A percentile compares a stretch with the other conserved stretches of the same genome.
phyloP scores from a whole-genome alignment of 108 stramenopile genomes.

The Nitzschia inconspicua region DNA sequence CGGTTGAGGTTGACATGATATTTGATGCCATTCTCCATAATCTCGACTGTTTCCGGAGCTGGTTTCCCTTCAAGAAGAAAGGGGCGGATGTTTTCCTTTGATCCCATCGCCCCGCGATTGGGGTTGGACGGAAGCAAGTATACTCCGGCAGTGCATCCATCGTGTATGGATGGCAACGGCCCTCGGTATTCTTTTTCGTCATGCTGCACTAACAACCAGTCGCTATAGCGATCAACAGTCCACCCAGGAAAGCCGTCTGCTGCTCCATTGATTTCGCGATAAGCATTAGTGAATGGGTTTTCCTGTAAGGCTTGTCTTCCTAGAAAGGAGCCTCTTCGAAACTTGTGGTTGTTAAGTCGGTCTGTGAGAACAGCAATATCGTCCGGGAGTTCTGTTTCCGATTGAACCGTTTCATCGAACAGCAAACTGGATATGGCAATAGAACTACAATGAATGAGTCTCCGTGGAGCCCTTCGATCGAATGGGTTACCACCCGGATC shows the following conservation, averaged over 20 bases:
- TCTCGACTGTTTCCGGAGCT: constrained; percentile 55
- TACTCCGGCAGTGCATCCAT: constrained; percentile 74
- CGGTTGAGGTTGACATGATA: constrained; percentile 67
- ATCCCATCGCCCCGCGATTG: constrained; percentile 67
- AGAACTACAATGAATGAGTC: constrained; percentile 70
- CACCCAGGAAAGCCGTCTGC: constrained; percentile 84
- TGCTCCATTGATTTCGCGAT: constrained; percentile 80
- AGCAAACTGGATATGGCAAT: constrained; percentile 60
- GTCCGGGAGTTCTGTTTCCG: constrained; percentile 49
- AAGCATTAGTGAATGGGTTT: constrained; percentile 61
- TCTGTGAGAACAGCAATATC: constrained; percentile 62
- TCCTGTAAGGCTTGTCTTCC: constrained; percentile 48
- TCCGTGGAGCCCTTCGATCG: constrained; percentile 61
- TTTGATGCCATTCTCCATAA: constrained; percentile 69
- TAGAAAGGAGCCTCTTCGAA: constrained; percentile 57
- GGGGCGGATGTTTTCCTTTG: constrained; percentile 38
- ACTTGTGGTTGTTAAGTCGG: constrained; percentile 52
- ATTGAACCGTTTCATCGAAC: constrained; percentile 40
- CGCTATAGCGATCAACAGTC: constrained; percentile 77
- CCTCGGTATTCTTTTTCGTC: constrained; percentile 57
- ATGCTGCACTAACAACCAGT: constrained; percentile 77
- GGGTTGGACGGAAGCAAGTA: constrained; percentile 61
- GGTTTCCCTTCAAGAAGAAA: constrained; percentile 63
- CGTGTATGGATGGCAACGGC: constrained; percentile 79
- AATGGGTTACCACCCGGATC: constrained; percentile 72